Percentiles rank a stretch among this genome's conserved stretches.
These are phyloP conservation scores for Xylariaceae sp. DNA, from an alignment of 2,329 filamentous ascomycete genomes.

Conservation along the genomic window DNA sequence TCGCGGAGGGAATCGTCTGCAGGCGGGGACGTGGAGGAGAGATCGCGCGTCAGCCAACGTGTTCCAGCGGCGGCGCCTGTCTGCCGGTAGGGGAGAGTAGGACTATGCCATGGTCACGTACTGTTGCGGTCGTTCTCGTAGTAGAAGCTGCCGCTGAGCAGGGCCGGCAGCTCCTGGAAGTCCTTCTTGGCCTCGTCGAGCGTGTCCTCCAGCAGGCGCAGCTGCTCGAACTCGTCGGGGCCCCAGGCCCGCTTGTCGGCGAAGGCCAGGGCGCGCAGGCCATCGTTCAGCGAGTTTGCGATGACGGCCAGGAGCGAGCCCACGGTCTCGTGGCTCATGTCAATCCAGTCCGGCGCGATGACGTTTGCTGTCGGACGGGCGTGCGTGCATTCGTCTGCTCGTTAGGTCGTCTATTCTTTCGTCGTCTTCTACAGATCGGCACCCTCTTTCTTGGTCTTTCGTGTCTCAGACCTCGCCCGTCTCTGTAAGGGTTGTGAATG, in stretches of 20 bases:
- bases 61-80: too few relatives aligned
- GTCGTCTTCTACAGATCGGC: too few relatives aligned
- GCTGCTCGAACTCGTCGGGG: constrained; percentile 51
- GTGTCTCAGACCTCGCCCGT: too few relatives aligned
- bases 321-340: constrained; percentile 43
- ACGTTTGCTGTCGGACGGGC: too few relatives aligned
- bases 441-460: too few relatives aligned
- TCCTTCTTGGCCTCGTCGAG: constrained; percentile 53
- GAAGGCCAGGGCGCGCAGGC: constrained; percentile 45
- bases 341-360: constrained; percentile 12
- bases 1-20: constrained; percentile 47
- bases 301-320: constrained; percentile 52
- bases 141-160: constrained; percentile 49
- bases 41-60: background rate
- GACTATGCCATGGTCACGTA: too few relatives aligned
- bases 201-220: constrained; percentile 45
- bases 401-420: too few relatives aligned
- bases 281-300: constrained; percentile 45
- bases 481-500: too few relatives aligned
- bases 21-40: background rate
- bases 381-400: too few relatives aligned
- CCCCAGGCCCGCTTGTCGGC: constrained; percentile 54
- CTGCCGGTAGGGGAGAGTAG: too few relatives aligned
- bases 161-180: constrained; percentile 48
- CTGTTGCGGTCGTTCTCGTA: constrained; percentile 50